phyloP scores from a whole-genome alignment of 305 asterid species.

The Fraxinus sp. region DNA sequence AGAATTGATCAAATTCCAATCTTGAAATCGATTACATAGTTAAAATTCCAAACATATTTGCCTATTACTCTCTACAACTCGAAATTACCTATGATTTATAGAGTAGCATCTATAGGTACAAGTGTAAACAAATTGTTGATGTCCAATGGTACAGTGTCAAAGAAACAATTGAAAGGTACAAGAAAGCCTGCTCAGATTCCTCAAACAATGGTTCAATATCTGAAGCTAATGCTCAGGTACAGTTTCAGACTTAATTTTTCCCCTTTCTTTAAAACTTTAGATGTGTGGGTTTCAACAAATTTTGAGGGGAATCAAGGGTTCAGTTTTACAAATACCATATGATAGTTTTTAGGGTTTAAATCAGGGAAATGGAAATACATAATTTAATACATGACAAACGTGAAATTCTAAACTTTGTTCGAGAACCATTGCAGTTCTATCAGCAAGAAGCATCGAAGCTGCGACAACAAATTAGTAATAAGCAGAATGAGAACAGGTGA shows the following conservation, averaged over 20 bases:
- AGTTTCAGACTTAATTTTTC: neutral
- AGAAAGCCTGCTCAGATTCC: constrained; percentile 77
- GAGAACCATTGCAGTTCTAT: constrained; percentile 51
- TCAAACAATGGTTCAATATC: constrained; percentile 56
- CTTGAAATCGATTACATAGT: neutral
- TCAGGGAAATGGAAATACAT: neutral
- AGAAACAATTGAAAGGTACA: constrained; percentile 87
- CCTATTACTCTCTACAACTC: neutral
- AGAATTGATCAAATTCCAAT: neutral
- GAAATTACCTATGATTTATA: neutral
- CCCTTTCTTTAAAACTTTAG: neutral
- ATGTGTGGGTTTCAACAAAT: neutral
- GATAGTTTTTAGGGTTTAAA: neutral
- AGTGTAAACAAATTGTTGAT: neutral
- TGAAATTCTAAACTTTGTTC: neutral
- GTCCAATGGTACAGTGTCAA: constrained; percentile 63
- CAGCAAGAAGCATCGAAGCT: constrained; percentile 81
- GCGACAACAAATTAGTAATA: constrained; percentile 64
- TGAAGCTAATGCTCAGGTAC: constrained; percentile 85
- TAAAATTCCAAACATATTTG: neutral
- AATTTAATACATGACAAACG: neutral
- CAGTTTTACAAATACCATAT: neutral
- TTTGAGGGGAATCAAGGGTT: neutral
- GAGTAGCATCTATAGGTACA: neutral
- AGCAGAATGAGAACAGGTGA: constrained; percentile 77